A percentile compares a stretch with the other conserved stretches of the same genome.
Evolutionary conservation across 768 basidiomycete species (phyloP).

Genomic region (Phlebiopsis flavidoalba): DNA sequence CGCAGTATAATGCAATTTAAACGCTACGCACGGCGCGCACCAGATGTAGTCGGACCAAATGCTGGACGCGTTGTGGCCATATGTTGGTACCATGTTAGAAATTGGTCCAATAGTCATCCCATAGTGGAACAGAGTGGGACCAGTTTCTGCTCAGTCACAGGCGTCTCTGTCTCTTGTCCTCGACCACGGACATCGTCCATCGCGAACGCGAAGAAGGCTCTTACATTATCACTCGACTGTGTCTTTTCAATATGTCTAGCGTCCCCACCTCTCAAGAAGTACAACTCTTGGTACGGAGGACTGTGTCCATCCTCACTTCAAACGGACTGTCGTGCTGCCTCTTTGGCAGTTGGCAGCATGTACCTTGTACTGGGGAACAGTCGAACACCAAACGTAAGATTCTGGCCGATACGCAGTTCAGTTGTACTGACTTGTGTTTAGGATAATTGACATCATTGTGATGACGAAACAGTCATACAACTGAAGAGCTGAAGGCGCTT

Average conservation of each 20-base stretch:
- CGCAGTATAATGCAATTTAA: no score
- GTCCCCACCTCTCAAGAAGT: constrained; percentile 11
- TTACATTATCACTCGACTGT: no score
- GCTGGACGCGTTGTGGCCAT: no score
- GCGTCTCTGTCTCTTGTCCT: no score
- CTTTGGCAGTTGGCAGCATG: constrained; percentile 20
- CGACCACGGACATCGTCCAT: no score
- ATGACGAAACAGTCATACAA: constrained; percentile 26
- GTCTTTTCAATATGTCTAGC: background rate
- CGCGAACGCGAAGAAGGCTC: no score
- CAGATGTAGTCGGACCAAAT: no score
- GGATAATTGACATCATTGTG: constrained; percentile 46
- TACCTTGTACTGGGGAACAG: constrained; percentile 15
- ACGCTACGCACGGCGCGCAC: no score
- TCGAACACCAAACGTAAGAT: constrained; percentile 18
- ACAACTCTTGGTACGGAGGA: constrained; percentile 11
- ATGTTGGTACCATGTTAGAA: no score
- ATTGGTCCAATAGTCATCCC: no score
- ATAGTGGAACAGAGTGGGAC: no score
- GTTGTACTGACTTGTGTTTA: constrained; percentile 12
- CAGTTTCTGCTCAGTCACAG: no score
- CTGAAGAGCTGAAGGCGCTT: constrained; percentile 36
- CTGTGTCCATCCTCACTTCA: constrained; percentile 8
- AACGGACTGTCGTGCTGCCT: constrained; percentile 17
- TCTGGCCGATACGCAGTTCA: background rate